These are phyloP conservation scores for Ustulina deusta DNA, from an alignment of 2,329 filamentous ascomycete genomes.

Conservation along the genomic window DNA sequence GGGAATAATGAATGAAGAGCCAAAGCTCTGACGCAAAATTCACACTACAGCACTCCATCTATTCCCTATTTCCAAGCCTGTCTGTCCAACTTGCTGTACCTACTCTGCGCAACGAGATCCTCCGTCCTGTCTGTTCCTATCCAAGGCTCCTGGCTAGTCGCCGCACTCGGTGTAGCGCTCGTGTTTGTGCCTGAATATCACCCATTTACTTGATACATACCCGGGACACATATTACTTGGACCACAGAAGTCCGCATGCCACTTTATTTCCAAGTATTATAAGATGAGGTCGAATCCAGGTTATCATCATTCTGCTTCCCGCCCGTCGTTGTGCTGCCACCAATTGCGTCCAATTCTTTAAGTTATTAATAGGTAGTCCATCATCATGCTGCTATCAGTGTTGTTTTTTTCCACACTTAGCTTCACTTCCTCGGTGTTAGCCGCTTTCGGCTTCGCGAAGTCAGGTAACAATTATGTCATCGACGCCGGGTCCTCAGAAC, in stretches of 20 bases:
- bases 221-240: not conserved
- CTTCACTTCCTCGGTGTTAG: constrained; percentile 47
- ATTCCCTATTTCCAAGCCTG: not conserved
- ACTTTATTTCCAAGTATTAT: constrained; percentile 7
- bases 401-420: constrained; percentile 42
- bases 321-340: not conserved
- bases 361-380: not conserved
- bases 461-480: constrained; percentile 54
- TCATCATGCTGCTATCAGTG: constrained; percentile 45
- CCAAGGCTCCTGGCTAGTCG: not conserved
- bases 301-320: constrained; percentile 15
- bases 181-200: constrained; percentile 28
- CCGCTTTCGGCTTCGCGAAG: constrained; percentile 52
- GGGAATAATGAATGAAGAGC: not conserved
- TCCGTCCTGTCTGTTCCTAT: constrained; percentile 27
- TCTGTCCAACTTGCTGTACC: not conserved
- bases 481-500: constrained; percentile 57
- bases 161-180: not conserved
- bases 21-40: not conserved
- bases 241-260: not conserved
- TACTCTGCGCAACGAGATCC: not conserved
- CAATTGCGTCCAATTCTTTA: not conserved
- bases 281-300: constrained; percentile 17
- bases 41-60: constrained; percentile 1
- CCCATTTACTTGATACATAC: constrained; percentile 24